These are phyloP conservation scores for Larix kaempferi DNA, from an alignment of 75 land plant genomes.

Conservation along the genomic window DNA sequence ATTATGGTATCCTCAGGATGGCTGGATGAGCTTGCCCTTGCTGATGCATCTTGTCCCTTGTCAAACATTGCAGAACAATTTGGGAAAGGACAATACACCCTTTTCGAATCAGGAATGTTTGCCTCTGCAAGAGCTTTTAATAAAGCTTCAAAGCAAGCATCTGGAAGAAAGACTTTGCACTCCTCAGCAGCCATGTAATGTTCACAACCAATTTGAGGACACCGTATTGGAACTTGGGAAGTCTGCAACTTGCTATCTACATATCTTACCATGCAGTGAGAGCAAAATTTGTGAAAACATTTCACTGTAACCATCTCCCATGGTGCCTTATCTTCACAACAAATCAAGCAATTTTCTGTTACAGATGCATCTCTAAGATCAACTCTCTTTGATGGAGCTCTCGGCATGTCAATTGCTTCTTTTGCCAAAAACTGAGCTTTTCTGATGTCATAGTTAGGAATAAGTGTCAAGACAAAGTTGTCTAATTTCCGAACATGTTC, in stretches of 20 bases:
- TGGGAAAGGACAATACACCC: conserved; percentile 76
- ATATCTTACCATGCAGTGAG: conserved; percentile 59
- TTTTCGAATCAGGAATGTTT: conserved; percentile 43
- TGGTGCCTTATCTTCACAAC: conserved; percentile 56
- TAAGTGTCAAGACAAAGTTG: conserved; percentile 34
- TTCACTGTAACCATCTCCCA: conserved; percentile 44
- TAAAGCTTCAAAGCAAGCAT: conserved; percentile 29
- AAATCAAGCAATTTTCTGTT: conserved; percentile 54
- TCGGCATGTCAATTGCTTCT: conserved; percentile 44
- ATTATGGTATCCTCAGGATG: conserved; percentile 16
- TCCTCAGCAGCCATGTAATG: conserved; percentile 44
- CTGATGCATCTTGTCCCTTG: conserved; percentile 26
- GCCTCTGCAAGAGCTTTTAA: conserved; percentile 52
- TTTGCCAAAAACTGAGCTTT: conserved; percentile 43
- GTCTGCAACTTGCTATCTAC: conserved; percentile 55
- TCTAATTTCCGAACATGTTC: conserved; percentile 50
- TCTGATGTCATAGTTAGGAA: conserved; percentile 33
- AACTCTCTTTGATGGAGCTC: conserved; percentile 19
- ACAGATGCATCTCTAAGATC: conserved; percentile 15
- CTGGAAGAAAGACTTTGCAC: conserved; percentile 63
- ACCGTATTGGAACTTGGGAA: conserved; percentile 67
- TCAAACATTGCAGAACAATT: conserved; percentile 72
- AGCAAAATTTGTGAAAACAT: conserved; percentile 77
- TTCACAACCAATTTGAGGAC: conserved; percentile 73
- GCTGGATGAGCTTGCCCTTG: conserved; percentile 36